These are phyloP conservation scores for Trametes cingulata DNA, from an alignment of 768 basidiomycete genomes.

Conservation along the genomic window DNA sequence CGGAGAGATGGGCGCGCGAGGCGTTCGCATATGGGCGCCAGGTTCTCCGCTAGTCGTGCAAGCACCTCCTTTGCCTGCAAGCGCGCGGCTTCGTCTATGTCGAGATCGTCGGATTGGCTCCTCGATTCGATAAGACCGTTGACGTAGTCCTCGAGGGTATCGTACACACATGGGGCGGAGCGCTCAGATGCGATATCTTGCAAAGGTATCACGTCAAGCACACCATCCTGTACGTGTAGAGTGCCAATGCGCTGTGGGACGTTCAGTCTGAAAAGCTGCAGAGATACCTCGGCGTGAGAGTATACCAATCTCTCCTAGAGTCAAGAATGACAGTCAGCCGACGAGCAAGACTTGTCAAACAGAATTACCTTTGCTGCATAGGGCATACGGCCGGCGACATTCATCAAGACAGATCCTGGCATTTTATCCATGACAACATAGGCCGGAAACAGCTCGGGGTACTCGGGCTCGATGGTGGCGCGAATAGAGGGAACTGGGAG, in stretches of 20 bases:
- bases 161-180: neutral
- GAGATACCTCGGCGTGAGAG: neutral
- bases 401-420: neutral
- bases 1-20: neutral
- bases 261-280: constrained; percentile 1
- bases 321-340: neutral
- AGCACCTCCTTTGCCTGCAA: neutral
- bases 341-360: too few species aligned
- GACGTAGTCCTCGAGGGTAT: neutral
- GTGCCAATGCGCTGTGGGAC: constrained; percentile 12
- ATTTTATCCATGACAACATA: neutral
- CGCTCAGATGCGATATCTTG: neutral
- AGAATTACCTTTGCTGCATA: neutral
- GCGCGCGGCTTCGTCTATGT: neutral
- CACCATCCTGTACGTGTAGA: neutral
- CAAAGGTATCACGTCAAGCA: neutral
- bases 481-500: neutral
- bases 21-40: neutral
- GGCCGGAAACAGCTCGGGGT: neutral
- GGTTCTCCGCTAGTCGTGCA: neutral
- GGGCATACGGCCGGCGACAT: neutral
- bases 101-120: neutral
- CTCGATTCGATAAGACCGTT: neutral
- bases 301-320: constrained; percentile 10
- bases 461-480: neutral